phyloP scores from a whole-genome alignment of 2,329 filamentous ascomycete genomes.

The Dactylella cylindrospora region DNA sequence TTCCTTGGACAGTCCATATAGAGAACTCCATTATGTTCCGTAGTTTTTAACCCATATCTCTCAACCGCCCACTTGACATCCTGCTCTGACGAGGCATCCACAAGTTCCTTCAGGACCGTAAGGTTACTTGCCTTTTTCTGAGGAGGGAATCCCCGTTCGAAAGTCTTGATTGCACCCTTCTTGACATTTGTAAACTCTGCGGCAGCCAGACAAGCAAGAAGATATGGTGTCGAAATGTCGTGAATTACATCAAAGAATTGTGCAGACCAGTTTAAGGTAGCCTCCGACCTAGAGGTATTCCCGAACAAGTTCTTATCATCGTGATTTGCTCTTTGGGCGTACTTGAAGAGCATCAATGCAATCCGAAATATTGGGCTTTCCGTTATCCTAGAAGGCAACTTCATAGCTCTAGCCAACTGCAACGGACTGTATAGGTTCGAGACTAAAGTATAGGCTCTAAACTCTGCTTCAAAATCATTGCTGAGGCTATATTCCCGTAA shows the following conservation, averaged over 20 bases:
- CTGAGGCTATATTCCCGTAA: conserved; percentile 28
- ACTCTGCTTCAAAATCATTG: conserved; percentile 38
- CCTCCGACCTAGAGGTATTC: conserved; percentile 31
- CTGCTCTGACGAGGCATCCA: conserved; percentile 28
- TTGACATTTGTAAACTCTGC: conserved; percentile 39
- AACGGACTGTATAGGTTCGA: conserved; percentile 35
- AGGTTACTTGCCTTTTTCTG: conserved; percentile 41
- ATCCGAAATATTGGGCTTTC: conserved; percentile 30
- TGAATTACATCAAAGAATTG: conserved; percentile 38
- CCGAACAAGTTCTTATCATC: conserved; percentile 42
- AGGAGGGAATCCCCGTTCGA: conserved; percentile 37
- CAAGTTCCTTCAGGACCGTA: conserved; percentile 16
- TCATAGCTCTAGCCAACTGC: conserved; percentile 22
- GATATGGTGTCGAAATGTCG: conserved; percentile 31
- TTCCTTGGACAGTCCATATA: conserved; percentile 30
- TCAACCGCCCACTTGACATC: conserved; percentile 32
- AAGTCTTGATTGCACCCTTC: conserved; percentile 40
- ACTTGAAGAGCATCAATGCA: conserved; percentile 32
- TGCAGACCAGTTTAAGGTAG: conserved; percentile 37
- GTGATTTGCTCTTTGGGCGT: conserved; percentile 30
- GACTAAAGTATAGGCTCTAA: conserved; percentile 37
- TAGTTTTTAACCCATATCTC: conserved; percentile 32
- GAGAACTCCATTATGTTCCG: conserved; percentile 24
- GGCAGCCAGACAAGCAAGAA: conserved; percentile 27
- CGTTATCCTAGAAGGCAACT: conserved; percentile 28